Percentiles rank a stretch among this genome's conserved stretches.
Conservation (phyloP, 2,329 filamentous ascomycete genomes). For the Penicillium freii region DNA sequence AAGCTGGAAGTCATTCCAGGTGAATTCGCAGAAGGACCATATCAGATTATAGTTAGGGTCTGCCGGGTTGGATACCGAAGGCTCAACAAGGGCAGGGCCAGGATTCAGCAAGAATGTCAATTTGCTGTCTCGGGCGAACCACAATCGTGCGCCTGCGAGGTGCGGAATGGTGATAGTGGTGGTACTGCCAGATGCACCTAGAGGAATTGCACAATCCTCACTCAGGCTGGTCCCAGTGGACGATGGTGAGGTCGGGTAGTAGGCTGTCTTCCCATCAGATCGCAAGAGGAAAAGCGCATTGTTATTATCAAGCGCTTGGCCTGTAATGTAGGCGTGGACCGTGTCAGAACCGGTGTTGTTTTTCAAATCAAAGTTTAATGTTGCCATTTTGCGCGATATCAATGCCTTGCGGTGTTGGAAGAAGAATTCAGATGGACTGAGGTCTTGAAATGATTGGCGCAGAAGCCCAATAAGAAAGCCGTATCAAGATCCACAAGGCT, state of each 20-base stretch:
- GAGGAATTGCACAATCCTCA: slow-evolving; percentile 60
- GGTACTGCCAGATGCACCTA: slow-evolving; percentile 61
- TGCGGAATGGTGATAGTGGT: slow-evolving; percentile 65
- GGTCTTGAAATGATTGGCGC: slow-evolving; percentile 1
- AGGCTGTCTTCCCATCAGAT: slow-evolving; percentile 64
- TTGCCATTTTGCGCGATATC: slow-evolving; percentile 30
- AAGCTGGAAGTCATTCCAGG: slow-evolving; percentile 60
- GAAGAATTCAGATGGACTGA: background rate
- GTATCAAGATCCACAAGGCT: slow-evolving; percentile 11
- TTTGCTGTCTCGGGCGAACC: slow-evolving; percentile 62
- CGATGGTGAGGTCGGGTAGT: slow-evolving; percentile 61
- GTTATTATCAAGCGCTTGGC: slow-evolving; percentile 59
- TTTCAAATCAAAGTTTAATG: slow-evolving; percentile 60
- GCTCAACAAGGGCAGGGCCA: slow-evolving; percentile 70
- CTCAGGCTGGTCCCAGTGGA: slow-evolving; percentile 51
- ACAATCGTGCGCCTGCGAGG: slow-evolving; percentile 69
- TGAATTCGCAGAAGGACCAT: slow-evolving; percentile 71
- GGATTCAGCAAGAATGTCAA: slow-evolving; percentile 70
- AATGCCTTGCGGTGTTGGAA: background rate
- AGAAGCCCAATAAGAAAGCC: slow-evolving; percentile 5
- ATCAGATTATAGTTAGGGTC: slow-evolving; percentile 61
- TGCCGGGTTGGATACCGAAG: slow-evolving; percentile 64
- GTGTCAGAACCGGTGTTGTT: slow-evolving; percentile 63
- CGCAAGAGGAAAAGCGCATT: slow-evolving; percentile 62
- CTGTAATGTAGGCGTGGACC: slow-evolving; percentile 70